Conservation (phyloP, 148 eudicot species). For the Amaranthus cruentus region DNA sequence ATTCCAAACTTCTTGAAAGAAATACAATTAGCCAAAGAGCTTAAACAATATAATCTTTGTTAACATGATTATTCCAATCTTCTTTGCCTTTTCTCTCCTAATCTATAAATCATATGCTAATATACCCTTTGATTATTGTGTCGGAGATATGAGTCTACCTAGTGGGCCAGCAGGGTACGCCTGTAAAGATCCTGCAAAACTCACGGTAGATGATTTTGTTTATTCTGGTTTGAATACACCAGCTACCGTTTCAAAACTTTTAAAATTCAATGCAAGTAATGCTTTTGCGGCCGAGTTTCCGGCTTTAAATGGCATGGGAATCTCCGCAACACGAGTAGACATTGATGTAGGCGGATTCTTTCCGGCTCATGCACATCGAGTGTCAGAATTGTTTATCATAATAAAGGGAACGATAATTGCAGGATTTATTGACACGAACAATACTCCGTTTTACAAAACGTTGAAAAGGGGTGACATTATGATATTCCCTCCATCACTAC, state of each 20-base stretch:
- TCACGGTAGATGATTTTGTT: constrained; percentile 1
- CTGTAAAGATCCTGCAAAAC: constrained; percentile 7
- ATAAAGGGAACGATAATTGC: neutral
- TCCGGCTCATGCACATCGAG: constrained; percentile 7
- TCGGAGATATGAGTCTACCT: neutral
- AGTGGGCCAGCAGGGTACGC: constrained; percentile 3
- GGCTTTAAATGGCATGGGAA: constrained; percentile 1
- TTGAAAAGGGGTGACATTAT: constrained; percentile 1
- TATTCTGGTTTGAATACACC: neutral
- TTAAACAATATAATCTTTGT: too few relatives aligned
- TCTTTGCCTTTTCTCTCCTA: neutral
- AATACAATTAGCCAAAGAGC: too few relatives aligned
- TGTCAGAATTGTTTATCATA: neutral
- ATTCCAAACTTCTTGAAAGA: too few relatives aligned
- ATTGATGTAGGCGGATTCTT: neutral
- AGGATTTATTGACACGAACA: constrained; percentile 9
- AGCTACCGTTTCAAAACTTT: neutral
- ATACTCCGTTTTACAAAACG: neutral
- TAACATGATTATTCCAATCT: neutral
- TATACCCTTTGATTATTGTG: constrained; percentile 1
- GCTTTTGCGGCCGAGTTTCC: neutral
- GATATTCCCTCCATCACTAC: constrained; percentile 1
- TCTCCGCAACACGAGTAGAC: neutral
- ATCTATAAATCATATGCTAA: neutral
- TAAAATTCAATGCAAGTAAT: neutral